Evolutionary conservation across 352 stramenopile genomes (phyloP).

Genomic region (Globisporangium cystogenes): DNA sequence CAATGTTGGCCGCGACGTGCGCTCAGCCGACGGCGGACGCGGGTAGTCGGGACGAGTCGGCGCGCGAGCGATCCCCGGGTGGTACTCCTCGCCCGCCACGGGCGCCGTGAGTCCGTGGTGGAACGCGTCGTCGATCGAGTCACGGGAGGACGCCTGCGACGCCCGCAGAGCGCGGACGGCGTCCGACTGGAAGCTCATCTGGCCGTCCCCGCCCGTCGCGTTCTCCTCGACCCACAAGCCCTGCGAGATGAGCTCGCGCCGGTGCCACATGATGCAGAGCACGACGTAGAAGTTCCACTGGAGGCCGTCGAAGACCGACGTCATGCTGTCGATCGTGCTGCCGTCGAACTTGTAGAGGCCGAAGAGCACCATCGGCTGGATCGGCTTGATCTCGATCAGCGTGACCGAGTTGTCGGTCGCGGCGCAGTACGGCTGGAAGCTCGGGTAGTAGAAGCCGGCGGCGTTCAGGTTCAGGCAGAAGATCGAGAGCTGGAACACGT

Average conservation of each 20-base stretch:
- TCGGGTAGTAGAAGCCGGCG: slow-evolving; percentile 63
- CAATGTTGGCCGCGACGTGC: background rate
- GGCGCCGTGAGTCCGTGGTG: slow-evolving; percentile 14
- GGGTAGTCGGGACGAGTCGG: background rate
- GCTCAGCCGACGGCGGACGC: background rate
- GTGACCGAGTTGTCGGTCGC: slow-evolving; percentile 17
- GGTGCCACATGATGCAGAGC: slow-evolving; percentile 73
- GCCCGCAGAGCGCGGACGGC: slow-evolving; percentile 27
- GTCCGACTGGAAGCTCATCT: slow-evolving; percentile 39
- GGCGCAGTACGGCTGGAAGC: slow-evolving; percentile 66
- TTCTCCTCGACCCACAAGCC: slow-evolving; percentile 62
- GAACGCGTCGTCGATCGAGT: slow-evolving; percentile 77
- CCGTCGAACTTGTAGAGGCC: slow-evolving; percentile 87
- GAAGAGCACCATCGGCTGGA: slow-evolving; percentile 77
- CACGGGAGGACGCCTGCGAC: slow-evolving; percentile 58
- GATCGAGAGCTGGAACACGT: slow-evolving; percentile 78
- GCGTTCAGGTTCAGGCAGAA: slow-evolving; percentile 68
- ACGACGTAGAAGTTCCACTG: slow-evolving; percentile 86
- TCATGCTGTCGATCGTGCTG: slow-evolving; percentile 40
- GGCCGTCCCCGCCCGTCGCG: slow-evolving; percentile 15
- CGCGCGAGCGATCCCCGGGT: slow-evolving; percentile 1
- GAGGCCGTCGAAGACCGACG: slow-evolving; percentile 54
- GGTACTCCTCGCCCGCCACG: slow-evolving; percentile 1
- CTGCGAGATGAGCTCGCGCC: slow-evolving; percentile 68
- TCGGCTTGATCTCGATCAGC: slow-evolving; percentile 44